These are phyloP conservation scores for Alloteropsis semialata DNA, from an alignment of 176 grass and related monocot genomes.

Conservation along the genomic window DNA sequence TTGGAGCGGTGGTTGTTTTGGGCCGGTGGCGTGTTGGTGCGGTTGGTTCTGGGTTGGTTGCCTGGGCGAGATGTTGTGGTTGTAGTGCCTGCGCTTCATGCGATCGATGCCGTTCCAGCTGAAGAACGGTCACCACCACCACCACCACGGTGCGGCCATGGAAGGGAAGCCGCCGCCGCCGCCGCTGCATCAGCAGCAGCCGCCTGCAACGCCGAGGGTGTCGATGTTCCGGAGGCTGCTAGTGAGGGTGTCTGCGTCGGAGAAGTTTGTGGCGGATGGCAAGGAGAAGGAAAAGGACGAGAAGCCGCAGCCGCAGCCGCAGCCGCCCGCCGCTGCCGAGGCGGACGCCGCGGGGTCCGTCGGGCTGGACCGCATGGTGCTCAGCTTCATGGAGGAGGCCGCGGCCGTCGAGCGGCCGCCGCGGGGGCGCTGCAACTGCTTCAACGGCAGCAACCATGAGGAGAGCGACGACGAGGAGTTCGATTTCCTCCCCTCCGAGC, in stretches of 20 bases:
- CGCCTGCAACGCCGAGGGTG: slow-evolving; percentile 20
- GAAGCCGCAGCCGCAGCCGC: neutral
- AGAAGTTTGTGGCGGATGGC: slow-evolving; percentile 23
- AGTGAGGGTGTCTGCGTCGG: slow-evolving; percentile 46
- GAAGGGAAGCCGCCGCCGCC: slow-evolving; percentile 41
- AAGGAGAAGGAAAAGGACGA: slow-evolving; percentile 69
- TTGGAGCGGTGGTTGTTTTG: slow-evolving; percentile 23
- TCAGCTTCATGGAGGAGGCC: slow-evolving; percentile 82
- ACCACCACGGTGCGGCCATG: slow-evolving; percentile 55
- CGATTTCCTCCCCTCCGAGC: slow-evolving; percentile 50
- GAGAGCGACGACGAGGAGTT: slow-evolving; percentile 76
- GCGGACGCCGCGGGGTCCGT: slow-evolving; percentile 49
- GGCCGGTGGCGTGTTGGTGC: slow-evolving; percentile 16
- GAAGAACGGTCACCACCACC: slow-evolving; percentile 47
- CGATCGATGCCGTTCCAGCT: slow-evolving; percentile 69
- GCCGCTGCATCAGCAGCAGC: neutral
- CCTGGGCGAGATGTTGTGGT: slow-evolving; percentile 29
- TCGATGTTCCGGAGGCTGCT: slow-evolving; percentile 72
- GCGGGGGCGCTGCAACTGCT: slow-evolving; percentile 81
- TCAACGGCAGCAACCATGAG: slow-evolving; percentile 75
- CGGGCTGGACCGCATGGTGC: slow-evolving; percentile 78
- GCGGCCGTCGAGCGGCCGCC: slow-evolving; percentile 54
- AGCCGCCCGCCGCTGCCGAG: neutral
- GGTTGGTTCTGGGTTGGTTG: slow-evolving; percentile 35
- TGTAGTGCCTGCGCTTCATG: slow-evolving; percentile 37